A percentile compares a stretch with the other conserved stretches of the same genome.
These are phyloP conservation scores for Speleostelium caveatum DNA, from an alignment of 78 protist genomes.

Conservation along the genomic window DNA sequence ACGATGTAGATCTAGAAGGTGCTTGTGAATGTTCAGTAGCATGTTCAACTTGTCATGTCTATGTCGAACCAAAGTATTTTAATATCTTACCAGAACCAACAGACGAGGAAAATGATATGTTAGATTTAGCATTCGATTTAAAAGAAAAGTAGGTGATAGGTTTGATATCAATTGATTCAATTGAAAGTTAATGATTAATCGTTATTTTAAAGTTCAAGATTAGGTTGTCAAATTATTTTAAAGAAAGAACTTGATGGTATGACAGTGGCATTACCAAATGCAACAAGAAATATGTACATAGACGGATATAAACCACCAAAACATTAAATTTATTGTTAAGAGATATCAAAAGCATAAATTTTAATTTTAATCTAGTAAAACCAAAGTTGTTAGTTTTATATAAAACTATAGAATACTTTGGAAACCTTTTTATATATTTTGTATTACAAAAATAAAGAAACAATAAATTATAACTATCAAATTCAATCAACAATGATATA, in stretches of 20 bases:
- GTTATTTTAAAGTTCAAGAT: slow-evolving; percentile 73
- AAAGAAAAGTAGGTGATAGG: slow-evolving; percentile 75
- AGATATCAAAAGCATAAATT: neutral
- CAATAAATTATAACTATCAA: too few relatives aligned
- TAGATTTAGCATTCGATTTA: slow-evolving; percentile 92
- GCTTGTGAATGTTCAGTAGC: slow-evolving; percentile 96
- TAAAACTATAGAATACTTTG: too few relatives aligned
- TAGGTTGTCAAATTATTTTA: slow-evolving; percentile 91
- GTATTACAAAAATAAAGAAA: too few relatives aligned
- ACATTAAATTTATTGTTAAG: slow-evolving; percentile 33
- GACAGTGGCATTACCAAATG: slow-evolving; percentile 81
- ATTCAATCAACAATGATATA: too few relatives aligned
- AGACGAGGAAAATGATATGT: slow-evolving; percentile 96
- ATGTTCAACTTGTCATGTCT: slow-evolving; percentile 96
- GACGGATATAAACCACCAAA: slow-evolving; percentile 84
- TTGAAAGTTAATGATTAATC: neutral
- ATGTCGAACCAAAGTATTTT: slow-evolving; percentile 74
- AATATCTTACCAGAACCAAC: slow-evolving; percentile 86
- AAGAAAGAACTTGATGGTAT: slow-evolving; percentile 88
- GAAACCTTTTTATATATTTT: too few relatives aligned
- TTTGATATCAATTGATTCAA: neutral
- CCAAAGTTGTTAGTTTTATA: too few relatives aligned
- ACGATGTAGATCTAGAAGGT: slow-evolving; percentile 91
- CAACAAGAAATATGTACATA: slow-evolving; percentile 83
- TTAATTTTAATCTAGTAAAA: too few relatives aligned